Conservation (phyloP, 495 filamentous ascomycete genomes). For the Pyrenopolyporus hunteri region DNA sequence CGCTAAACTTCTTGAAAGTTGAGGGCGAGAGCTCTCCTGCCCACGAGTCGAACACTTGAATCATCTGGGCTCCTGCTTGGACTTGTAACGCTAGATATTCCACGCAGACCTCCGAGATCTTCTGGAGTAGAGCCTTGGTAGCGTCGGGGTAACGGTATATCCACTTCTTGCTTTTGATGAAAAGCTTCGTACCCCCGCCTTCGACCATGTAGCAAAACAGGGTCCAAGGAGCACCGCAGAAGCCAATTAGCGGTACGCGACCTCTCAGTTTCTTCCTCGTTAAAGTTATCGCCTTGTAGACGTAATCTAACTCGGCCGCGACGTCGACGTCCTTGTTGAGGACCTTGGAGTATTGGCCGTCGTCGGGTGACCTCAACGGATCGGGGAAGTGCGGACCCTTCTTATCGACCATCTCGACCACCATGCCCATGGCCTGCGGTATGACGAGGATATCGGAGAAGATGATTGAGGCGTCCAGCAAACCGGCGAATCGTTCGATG, state of each 20-base stretch:
- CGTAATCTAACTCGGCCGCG: conserved; percentile 81
- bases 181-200: conserved; percentile 92
- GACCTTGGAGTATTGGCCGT: conserved; percentile 79
- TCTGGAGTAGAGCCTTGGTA: conserved; percentile 79
- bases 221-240: conserved; percentile 97
- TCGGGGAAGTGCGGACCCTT: conserved; percentile 93
- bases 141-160: conserved; percentile 86
- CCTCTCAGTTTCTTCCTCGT: conserved; percentile 87
- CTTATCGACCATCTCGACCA: conserved; percentile 94
- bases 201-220: conserved; percentile 98
- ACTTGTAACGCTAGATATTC: conserved; percentile 94
- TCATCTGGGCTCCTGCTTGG: conserved; percentile 84
- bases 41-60: conserved; percentile 99
- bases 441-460: conserved; percentile 99
- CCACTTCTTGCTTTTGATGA: conserved; percentile 91
- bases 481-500: conserved; percentile 84
- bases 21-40: conserved; percentile 88
- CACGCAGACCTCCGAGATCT: conserved; percentile 90
- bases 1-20: conserved; percentile 80
- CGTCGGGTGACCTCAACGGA: conserved; percentile 76
- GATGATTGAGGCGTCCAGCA: conserved; percentile 97
- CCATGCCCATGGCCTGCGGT: conserved; percentile 97
- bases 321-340: conserved; percentile 83
- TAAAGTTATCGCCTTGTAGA: conserved; percentile 91
- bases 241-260: conserved; percentile 92